Base-by-base conservation (phyloP, 2,329 filamentous ascomycete genomes). In the Cladosporium phlei region DNA sequence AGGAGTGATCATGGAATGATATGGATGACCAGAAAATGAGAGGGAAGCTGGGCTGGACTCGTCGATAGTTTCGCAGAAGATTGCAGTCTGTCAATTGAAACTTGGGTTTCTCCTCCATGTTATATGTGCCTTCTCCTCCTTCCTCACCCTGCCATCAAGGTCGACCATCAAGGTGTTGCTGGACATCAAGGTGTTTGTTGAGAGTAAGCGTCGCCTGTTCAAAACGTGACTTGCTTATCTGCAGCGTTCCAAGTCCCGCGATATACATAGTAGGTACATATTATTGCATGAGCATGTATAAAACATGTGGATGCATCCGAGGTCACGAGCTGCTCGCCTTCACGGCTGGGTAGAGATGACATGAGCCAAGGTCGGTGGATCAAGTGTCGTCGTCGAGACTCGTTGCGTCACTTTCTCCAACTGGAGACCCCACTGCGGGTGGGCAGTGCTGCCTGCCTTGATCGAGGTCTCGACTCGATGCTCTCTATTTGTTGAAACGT, bases 101-200 rank as follows among this genome's bases (percentile, higher is more conserved):
- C 21, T 24, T 29, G 27, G 24, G 42, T 17, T 45, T 45, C 30
- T n/a, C 24, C 20, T 24, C 32, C 27, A 4, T 29, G 17, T 37
- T 45, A 35, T 43, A 43, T 43, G 39, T 43, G 12, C 14, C 29
- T 17, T 12, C 20, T 24, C 20, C 6, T 19, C 4, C 4, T 17
- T 24, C 35, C 25, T 22, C 5, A 5, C 8, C 35, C 33, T 37
- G 33, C 33, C 38, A n/a, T n/a, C n/a, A 43, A 30, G 25, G 17
- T 30, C 11, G 3, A 8, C 25, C 38, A 40, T 45, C 42, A 45
- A 45, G 39, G 39, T 43, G 29, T 17, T 43, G 19, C 8, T 25
- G 10, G 10, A 14, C 39, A 43, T 43, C 39, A 43, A 43, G 42
- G 42, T 45, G 42, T 45, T 19, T 17, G 42, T 24, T 45, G 32